Evolutionary conservation across 1,284 basidiomycete species (phyloP).

Genomic region (Boletellus sp.): DNA sequence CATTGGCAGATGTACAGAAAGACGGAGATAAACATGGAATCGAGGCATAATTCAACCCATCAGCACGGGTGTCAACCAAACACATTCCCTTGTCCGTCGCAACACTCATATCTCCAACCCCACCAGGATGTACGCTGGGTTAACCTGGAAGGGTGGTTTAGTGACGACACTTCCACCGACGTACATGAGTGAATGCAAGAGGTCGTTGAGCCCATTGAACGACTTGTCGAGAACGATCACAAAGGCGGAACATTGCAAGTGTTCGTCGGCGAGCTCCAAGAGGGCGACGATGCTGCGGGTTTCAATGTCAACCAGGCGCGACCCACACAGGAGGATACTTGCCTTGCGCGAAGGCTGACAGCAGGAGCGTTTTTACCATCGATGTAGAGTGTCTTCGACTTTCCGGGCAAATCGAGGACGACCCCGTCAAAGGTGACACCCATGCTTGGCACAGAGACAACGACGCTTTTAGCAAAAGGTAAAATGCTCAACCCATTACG

Average conservation of each 20-base stretch:
- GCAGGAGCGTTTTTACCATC: slow-evolving; percentile 75
- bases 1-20: slow-evolving; percentile 11
- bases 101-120: slow-evolving; percentile 64
- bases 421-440: slow-evolving; percentile 70
- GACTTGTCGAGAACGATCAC: slow-evolving; percentile 69
- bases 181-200: slow-evolving; percentile 80
- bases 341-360: slow-evolving; percentile 79
- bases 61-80: slow-evolving; percentile 18
- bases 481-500: slow-evolving; percentile 60
- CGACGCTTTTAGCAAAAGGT: slow-evolving; percentile 67
- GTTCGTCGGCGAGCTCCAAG: slow-evolving; percentile 77
- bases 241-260: slow-evolving; percentile 69
- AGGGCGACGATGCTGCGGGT: slow-evolving; percentile 70
- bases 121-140: slow-evolving; percentile 70
- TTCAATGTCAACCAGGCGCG: slow-evolving; percentile 6
- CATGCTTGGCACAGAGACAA: slow-evolving; percentile 64
- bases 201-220: slow-evolving; percentile 52
- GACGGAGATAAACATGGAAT: neutral
- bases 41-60: slow-evolving; percentile 22
- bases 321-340: slow-evolving; percentile 6
- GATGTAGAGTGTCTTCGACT: slow-evolving; percentile 72
- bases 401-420: slow-evolving; percentile 68
- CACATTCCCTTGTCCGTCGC: slow-evolving; percentile 31
- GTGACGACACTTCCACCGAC: slow-evolving; percentile 76
- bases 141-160: slow-evolving; percentile 67